Base-by-base conservation (phyloP, 2,329 filamentous ascomycete genomes). In the Nemania diffusa region DNA sequence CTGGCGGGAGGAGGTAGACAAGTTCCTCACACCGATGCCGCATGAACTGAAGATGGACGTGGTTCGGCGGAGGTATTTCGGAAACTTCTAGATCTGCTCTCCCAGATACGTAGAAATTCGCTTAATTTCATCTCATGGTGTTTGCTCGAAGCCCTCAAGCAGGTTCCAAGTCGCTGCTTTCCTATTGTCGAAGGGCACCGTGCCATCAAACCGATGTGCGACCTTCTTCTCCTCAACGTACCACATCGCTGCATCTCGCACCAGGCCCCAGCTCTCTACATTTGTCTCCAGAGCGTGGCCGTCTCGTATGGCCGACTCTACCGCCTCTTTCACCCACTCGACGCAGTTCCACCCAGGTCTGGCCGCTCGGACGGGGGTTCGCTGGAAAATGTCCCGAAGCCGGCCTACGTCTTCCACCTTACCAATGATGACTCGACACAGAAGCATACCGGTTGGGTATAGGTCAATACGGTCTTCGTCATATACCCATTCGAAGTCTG, bases 331-430 rank as follows among this genome's bases (percentile, higher is more conserved):
- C 2, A 83, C 78, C 82, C 81, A 84, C 0, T 27, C 67, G 0
- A 83, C 79, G 71, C 81, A 84, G 65, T 82, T 83, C 79, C 81
- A 84, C 17, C 74, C 75, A 13, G 68, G 61, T 26, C 74, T 67
- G 11, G 71, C 68, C 2, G n/a, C 9, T 61, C 77, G 71, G 44
- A 81, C 67, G 40, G 77, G 78, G 1, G 73, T 77, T 13, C 65
- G 68, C 22, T 67, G 57, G 52, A 82, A 70, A 40, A 78, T 75
- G 15, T 72, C 63, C 8, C 69, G 69, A n/a, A 79, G 67, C 6
- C 72, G 71, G 50, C 70, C 51, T 34, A 56, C 57, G 57, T 80
- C 70, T 37, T 67, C 69, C 48, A 81, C 72, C 69, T 82, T 81
- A 32, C 66, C 74, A 20, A 77, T 57, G 2, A 74, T 40, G 37